These are phyloP conservation scores for Nakazawaea ambrosiae DNA, from an alignment of 805 yeast genomes.

Conservation along the genomic window DNA sequence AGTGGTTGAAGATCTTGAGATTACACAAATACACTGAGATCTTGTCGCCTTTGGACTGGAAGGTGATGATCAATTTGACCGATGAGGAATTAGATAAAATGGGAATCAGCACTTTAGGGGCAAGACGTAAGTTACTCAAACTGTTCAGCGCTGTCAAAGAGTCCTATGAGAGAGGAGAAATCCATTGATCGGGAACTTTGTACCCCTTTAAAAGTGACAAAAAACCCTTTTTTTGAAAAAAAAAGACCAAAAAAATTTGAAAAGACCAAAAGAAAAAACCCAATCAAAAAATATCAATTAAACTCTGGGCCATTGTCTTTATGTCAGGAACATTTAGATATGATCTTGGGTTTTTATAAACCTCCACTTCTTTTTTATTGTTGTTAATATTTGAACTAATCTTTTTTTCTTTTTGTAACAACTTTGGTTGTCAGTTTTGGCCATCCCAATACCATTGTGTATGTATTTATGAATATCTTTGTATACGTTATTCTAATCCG, in stretches of 20 bases:
- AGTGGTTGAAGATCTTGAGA: constrained; percentile 85
- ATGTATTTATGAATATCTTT: too few relatives aligned
- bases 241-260: too few relatives aligned
- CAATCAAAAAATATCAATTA: too few relatives aligned
- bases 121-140: constrained; percentile 86
- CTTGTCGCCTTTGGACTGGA: constrained; percentile 71
- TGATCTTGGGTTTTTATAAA: background rate
- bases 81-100: constrained; percentile 64
- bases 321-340: constrained; percentile 5
- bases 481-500: too few relatives aligned
- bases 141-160: constrained; percentile 81
- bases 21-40: constrained; percentile 92
- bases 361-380: too few relatives aligned
- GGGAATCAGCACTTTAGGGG: constrained; percentile 94
- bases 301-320: too few relatives aligned
- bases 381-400: too few relatives aligned
- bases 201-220: background rate
- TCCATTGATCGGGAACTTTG: background rate
- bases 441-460: too few relatives aligned
- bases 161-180: constrained; percentile 16
- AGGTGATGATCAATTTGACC: constrained; percentile 60
- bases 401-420: too few relatives aligned
- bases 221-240: constrained; percentile 19
- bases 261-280: too few relatives aligned
- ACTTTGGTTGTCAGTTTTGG: too few relatives aligned